Conservation (phyloP, 2,329 filamentous ascomycete species). For the Fusarium heterosporum region DNA sequence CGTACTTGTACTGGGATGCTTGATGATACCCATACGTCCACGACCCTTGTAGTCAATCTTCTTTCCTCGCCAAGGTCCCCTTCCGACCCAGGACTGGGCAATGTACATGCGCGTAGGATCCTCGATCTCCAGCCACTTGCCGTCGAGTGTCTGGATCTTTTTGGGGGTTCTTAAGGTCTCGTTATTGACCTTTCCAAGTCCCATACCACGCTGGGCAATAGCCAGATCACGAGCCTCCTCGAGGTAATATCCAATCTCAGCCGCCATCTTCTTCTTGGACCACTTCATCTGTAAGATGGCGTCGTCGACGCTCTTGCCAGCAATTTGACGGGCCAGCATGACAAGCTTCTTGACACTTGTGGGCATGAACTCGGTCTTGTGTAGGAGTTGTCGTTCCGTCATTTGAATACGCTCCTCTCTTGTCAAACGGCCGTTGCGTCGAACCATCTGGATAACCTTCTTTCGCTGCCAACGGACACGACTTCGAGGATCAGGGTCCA, state of each 20-base stretch:
- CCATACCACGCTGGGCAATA: slow-evolving; percentile 86
- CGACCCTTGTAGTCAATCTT: slow-evolving; percentile 79
- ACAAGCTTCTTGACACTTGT: slow-evolving; percentile 94
- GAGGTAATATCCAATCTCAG: slow-evolving; percentile 82
- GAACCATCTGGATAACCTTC: slow-evolving; percentile 82
- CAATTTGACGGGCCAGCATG: slow-evolving; percentile 86
- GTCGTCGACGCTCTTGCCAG: slow-evolving; percentile 92
- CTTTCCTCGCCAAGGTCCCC: slow-evolving; percentile 70
- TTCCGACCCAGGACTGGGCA: slow-evolving; percentile 91
- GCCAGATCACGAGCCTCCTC: slow-evolving; percentile 85
- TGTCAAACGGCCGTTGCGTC: slow-evolving; percentile 64
- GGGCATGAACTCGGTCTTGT: slow-evolving; percentile 78
- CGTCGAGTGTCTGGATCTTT: slow-evolving; percentile 79
- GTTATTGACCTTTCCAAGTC: slow-evolving; percentile 65
- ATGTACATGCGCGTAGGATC: slow-evolving; percentile 90
- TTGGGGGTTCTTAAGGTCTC: slow-evolving; percentile 53
- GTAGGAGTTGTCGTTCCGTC: slow-evolving; percentile 65
- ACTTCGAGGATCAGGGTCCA: slow-evolving; percentile 80
- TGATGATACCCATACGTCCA: slow-evolving; percentile 75
- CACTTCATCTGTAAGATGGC: slow-evolving; percentile 95
- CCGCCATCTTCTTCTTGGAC: slow-evolving; percentile 91
- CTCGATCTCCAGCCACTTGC: slow-evolving; percentile 75
- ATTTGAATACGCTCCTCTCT: slow-evolving; percentile 75
- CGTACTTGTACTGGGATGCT: slow-evolving; percentile 80
- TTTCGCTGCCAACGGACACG: slow-evolving; percentile 83